These are phyloP conservation scores for Oryza brachyantha DNA, from an alignment of 176 grass and related monocot species.

Conservation along the genomic window DNA sequence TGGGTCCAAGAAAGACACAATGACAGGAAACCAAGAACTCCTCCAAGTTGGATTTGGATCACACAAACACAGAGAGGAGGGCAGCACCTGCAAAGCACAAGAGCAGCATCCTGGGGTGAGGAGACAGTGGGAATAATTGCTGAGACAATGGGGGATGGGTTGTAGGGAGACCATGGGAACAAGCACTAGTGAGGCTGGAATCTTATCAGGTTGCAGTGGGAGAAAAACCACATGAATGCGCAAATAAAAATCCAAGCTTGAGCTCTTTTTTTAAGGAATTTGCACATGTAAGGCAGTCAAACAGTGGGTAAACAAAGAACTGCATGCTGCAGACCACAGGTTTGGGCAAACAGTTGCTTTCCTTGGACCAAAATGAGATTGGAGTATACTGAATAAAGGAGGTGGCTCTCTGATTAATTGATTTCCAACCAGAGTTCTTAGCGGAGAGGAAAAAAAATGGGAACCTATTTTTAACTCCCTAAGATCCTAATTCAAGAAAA, in stretches of 20 bases:
- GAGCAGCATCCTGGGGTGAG: constrained; percentile 52
- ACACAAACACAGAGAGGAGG: neutral
- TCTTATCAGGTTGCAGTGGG: constrained; percentile 49
- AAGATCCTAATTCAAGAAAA: constrained; percentile 11
- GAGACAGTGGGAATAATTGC: constrained; percentile 71
- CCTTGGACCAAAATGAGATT: constrained; percentile 11
- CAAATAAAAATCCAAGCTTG: neutral
- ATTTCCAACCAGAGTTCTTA: neutral
- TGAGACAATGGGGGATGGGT: constrained; percentile 48
- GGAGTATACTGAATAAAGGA: neutral
- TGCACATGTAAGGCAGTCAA: constrained; percentile 42
- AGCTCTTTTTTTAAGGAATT: constrained; percentile 9
- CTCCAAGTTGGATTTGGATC: constrained; percentile 33
- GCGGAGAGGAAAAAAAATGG: neutral
- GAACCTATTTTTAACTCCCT: neutral
- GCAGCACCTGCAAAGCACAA: constrained; percentile 48
- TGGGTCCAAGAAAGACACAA: constrained; percentile 38
- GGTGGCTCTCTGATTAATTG: neutral
- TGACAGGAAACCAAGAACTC: constrained; percentile 45
- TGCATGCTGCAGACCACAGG: neutral
- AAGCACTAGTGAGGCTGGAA: constrained; percentile 51
- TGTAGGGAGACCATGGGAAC: constrained; percentile 71
- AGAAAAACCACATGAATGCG: constrained; percentile 28
- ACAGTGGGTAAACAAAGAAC: constrained; percentile 26
- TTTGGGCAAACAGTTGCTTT: constrained; percentile 24